phyloP scores from a whole-genome alignment of 441 rosid genomes.

The Aleurites moluccanus region DNA sequence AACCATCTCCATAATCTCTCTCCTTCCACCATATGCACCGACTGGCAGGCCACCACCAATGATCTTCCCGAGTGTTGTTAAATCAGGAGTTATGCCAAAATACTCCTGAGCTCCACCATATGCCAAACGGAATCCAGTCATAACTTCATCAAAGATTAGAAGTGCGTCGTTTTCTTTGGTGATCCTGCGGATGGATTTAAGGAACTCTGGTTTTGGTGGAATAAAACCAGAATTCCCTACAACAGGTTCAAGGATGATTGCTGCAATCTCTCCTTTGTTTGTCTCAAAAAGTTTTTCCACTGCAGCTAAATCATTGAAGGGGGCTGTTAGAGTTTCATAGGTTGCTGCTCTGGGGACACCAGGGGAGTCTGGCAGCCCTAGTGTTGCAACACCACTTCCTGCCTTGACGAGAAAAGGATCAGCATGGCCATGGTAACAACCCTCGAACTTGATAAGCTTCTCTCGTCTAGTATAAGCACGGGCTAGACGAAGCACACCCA shows the following conservation, averaged over 20 bases:
- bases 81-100: slow-evolving; percentile 75
- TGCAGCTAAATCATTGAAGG: slow-evolving; percentile 62
- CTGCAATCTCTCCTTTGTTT: slow-evolving; percentile 73
- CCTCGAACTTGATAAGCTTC: slow-evolving; percentile 84
- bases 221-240: slow-evolving; percentile 91
- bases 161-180: slow-evolving; percentile 63
- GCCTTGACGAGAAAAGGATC: slow-evolving; percentile 93
- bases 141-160: slow-evolving; percentile 88
- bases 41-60: slow-evolving; percentile 97
- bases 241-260: slow-evolving; percentile 83
- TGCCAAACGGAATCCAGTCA: slow-evolving; percentile 88
- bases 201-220: slow-evolving; percentile 69
- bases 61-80: slow-evolving; percentile 85
- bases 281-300: slow-evolving; percentile 55
- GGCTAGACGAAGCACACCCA: slow-evolving; percentile 91
- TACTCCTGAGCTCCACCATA: slow-evolving; percentile 96
- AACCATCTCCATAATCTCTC: slow-evolving; percentile 92
- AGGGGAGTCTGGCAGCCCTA: slow-evolving; percentile 87
- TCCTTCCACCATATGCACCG: slow-evolving; percentile 95
- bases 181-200: slow-evolving; percentile 51
- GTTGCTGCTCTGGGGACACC: slow-evolving; percentile 89
- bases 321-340: slow-evolving; percentile 69
- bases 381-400: slow-evolving; percentile 93
- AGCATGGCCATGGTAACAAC: slow-evolving; percentile 96
- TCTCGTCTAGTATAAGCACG: slow-evolving; percentile 72